Percentiles rank a stretch among this genome's conserved stretches.
These are phyloP conservation scores for Phaeomoniella chlamydospora DNA, from an alignment of 2,329 filamentous ascomycete genomes.

Conservation along the genomic window DNA sequence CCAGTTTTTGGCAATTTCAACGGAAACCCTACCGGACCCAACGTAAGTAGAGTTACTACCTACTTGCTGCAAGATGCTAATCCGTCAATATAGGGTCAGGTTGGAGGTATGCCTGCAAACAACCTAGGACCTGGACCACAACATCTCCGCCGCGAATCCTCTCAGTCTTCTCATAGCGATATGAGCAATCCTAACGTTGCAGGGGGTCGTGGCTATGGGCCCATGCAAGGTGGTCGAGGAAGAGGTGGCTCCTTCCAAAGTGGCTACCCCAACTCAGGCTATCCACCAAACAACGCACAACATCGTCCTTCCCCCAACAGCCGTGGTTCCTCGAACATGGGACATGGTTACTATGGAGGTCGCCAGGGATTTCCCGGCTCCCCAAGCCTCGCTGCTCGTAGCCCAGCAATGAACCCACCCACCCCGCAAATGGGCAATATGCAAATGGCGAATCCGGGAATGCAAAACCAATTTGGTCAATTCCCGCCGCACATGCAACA, in stretches of 20 bases:
- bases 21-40: constrained; percentile 50
- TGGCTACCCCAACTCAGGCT: constrained; percentile 1
- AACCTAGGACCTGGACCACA: constrained; percentile 47
- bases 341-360: neutral
- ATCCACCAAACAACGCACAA: neutral
- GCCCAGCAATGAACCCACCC: constrained; percentile 53
- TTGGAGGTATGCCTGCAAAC: constrained; percentile 52
- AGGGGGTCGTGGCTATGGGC: constrained; percentile 38
- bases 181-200: constrained; percentile 45
- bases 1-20: constrained; percentile 72
- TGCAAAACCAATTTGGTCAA: constrained; percentile 37
- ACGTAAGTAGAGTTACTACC: constrained; percentile 43
- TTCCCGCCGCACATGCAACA: constrained; percentile 1
- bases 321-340: neutral
- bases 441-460: constrained; percentile 50
- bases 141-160: constrained; percentile 76
- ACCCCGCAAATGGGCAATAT: constrained; percentile 60
- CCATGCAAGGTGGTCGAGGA: constrained; percentile 37
- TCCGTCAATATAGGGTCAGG: constrained; percentile 40
- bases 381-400: constrained; percentile 48
- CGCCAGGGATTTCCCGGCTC: constrained; percentile 37
- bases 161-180: constrained; percentile 67
- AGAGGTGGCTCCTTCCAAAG: constrained; percentile 35
- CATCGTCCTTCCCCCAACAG: neutral
- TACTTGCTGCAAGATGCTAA: constrained; percentile 2